Base-by-base conservation (phyloP, 75 land plant genomes). In the Chamaecyparis obtusa region DNA sequence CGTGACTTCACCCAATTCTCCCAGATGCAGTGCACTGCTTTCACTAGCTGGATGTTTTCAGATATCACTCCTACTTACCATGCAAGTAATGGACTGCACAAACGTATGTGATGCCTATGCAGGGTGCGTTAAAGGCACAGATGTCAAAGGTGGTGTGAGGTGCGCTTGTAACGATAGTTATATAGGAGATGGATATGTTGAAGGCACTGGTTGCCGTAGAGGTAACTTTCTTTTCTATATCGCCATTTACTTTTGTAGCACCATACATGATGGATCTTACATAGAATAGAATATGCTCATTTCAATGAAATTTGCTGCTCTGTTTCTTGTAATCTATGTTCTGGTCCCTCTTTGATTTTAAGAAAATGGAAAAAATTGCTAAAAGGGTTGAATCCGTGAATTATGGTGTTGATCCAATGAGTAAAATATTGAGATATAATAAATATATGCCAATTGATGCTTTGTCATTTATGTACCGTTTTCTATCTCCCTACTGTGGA, bases 111-210 rank as follows among this genome's bases (percentile, higher is more conserved):
- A 55, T 51, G 51, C 85, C 41, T 32, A 84, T 54, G 85, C 85
- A 33, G 3, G 4, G 0, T 84, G 85, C 35, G 0, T 10, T 11
- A 14, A 30, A 43, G 43, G 2, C 80, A 17, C 1, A 9, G 86
- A 16, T 21, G 4, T 46, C 2, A 55, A 4, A 5, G 7, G 17
- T 15, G 90, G 90, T 51, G 54, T 51, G 54, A 51, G 54, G 54
- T 51, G 35, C 16, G 0, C 14, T 35, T 92, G 94, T 88, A 55
- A 83, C 1, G 89, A 87, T 3, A 94, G 93, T 8, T 92, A 87
- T 76, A 46, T 75, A 41, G 95, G 95, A 5, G 94, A 94, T 56
- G 94, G 94, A 1, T 94, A 89, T 80, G 32, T 0, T 41, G 64
- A 56, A 30, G 94, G 89, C 30, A 54, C 15, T 35, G 91, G 93